Conservation (phyloP, 2,329 filamentous ascomycete genomes). For the Pseudogymnoascus sp. region DNA sequence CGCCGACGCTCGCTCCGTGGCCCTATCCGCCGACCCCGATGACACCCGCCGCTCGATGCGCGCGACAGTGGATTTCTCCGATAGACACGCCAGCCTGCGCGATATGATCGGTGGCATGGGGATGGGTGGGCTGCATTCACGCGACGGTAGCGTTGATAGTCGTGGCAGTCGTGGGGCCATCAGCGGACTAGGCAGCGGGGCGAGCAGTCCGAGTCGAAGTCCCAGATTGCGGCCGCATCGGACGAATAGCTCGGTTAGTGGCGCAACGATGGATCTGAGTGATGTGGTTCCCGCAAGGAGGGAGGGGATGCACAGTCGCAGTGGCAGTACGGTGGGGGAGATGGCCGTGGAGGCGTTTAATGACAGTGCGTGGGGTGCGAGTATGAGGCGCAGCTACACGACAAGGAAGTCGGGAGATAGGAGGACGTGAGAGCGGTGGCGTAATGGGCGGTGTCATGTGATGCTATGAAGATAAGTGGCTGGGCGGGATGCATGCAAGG, state of each 20-base stretch:
- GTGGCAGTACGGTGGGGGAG: slow-evolving; percentile 63
- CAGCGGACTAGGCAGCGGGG: neutral
- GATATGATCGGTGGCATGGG: neutral
- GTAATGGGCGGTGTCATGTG: neutral
- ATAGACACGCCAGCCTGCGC: slow-evolving; percentile 17
- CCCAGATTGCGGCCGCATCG: slow-evolving; percentile 1
- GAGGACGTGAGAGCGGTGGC: neutral
- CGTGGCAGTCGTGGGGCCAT: neutral
- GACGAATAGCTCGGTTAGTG: slow-evolving; percentile 7
- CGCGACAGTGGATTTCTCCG: slow-evolving; percentile 12
- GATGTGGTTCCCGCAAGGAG: slow-evolving; percentile 19
- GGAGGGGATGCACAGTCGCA: slow-evolving; percentile 41
- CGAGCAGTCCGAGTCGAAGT: neutral
- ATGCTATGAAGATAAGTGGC: neutral
- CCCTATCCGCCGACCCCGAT: slow-evolving; percentile 22
- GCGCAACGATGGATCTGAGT: neutral
- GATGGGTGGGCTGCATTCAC: neutral
- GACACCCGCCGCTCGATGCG: slow-evolving; percentile 20
- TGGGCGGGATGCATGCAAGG: neutral
- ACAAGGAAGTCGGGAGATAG: slow-evolving; percentile 38
- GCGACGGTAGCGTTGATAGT: neutral
- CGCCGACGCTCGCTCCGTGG: slow-evolving; percentile 21
- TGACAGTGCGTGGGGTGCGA: slow-evolving; percentile 88
- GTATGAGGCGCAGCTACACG: slow-evolving; percentile 81
- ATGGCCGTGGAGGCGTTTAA: slow-evolving; percentile 81